Conservation (phyloP, 441 rosid genomes). For the Populus hybrid region DNA sequence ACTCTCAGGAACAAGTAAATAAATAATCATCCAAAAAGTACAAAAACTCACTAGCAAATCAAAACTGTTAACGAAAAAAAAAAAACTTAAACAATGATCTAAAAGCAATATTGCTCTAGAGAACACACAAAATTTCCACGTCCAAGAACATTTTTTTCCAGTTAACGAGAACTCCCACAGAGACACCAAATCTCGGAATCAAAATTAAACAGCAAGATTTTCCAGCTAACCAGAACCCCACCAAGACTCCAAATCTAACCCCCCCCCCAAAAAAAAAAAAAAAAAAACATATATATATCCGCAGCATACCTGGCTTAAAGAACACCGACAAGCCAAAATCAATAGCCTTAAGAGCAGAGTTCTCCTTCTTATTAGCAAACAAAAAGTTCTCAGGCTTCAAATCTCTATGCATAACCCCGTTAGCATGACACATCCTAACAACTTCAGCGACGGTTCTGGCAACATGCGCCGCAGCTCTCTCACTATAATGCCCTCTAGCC, state of each 20-base stretch:
- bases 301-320: slow-evolving; percentile 58
- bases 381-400: slow-evolving; percentile 95
- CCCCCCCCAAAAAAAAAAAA: background rate
- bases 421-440: slow-evolving; percentile 85
- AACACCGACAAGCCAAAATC: slow-evolving; percentile 92
- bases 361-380: slow-evolving; percentile 86
- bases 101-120: background rate
- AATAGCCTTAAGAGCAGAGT: slow-evolving; percentile 77
- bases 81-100: background rate
- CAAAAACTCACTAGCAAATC: background rate
- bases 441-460: slow-evolving; percentile 86
- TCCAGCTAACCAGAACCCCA: background rate
- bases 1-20: background rate
- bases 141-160: no score
- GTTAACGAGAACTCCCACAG: background rate
- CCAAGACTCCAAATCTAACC: background rate
- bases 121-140: background rate
- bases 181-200: background rate
- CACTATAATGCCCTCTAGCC: slow-evolving; percentile 92
- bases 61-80: background rate
- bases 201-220: background rate
- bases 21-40: background rate
- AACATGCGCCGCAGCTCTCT: slow-evolving; percentile 80
- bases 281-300: background rate
- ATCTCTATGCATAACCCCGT: slow-evolving; percentile 21